Conservation (phyloP, 352 stramenopile species). For the Phytophthora colocasiae region DNA sequence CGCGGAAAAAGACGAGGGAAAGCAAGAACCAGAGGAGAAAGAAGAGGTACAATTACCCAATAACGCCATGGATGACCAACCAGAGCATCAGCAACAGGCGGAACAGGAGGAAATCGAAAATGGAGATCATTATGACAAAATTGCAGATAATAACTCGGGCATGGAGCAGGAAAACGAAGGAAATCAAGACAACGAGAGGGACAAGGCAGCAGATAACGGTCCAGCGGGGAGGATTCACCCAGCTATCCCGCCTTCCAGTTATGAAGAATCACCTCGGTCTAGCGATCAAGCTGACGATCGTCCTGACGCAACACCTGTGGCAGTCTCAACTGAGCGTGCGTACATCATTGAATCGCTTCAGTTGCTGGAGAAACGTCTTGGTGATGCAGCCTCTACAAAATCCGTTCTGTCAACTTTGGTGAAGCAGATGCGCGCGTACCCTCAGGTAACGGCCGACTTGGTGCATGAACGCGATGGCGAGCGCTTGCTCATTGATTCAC, state of each 20-base stretch:
- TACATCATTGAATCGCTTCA: conserved; percentile 57
- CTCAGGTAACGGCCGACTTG: conserved; percentile 68
- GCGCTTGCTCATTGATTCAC: conserved; percentile 56
- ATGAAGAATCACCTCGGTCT: conserved; percentile 1
- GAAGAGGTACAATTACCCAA: not conserved
- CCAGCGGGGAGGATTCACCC: not conserved
- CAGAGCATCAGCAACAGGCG: conserved; percentile 17
- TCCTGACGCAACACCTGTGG: not conserved
- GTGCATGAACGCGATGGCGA: conserved; percentile 59
- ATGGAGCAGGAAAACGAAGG: conserved; percentile 9
- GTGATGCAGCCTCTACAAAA: conserved; percentile 61
- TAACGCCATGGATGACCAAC: not conserved
- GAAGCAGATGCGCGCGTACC: conserved; percentile 82
- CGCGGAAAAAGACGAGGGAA: conserved; percentile 1
- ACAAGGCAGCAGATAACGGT: not conserved
- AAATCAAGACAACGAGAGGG: not conserved
- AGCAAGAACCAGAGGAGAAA: conserved; percentile 21
- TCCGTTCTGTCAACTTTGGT: conserved; percentile 70
- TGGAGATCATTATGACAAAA: conserved; percentile 4
- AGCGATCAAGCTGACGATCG: conserved; percentile 11
- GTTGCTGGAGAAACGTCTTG: conserved; percentile 47
- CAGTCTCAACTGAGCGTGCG: conserved; percentile 46
- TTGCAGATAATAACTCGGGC: not conserved
- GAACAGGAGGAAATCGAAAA: conserved; percentile 19
- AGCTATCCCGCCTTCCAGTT: not conserved